These are phyloP conservation scores for Candida anglica DNA, from an alignment of 805 yeast genomes.

Conservation along the genomic window DNA sequence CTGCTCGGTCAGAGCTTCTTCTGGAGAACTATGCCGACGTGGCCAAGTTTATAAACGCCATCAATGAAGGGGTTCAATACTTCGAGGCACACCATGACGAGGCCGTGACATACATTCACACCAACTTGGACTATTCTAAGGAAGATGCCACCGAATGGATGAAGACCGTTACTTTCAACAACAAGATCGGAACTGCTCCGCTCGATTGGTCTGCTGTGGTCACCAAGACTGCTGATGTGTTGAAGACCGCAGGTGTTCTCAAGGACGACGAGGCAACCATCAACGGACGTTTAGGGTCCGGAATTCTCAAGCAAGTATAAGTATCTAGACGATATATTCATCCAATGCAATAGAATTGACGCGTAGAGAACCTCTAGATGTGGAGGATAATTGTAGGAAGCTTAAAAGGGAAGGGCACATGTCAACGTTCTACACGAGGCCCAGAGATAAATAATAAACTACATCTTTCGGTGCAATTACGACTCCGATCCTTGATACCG, in stretches of 20 bases:
- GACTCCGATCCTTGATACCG: too few relatives aligned
- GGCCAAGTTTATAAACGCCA: slow-evolving; percentile 44
- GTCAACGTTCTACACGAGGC: too few relatives aligned
- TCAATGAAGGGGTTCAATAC: slow-evolving; percentile 65
- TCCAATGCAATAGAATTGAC: too few relatives aligned
- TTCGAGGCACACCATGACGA: slow-evolving; percentile 60
- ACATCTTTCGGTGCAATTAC: too few relatives aligned
- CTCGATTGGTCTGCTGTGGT: slow-evolving; percentile 51
- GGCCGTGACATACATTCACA: slow-evolving; percentile 59
- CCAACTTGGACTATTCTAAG: slow-evolving; percentile 68
- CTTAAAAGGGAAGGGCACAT: too few relatives aligned
- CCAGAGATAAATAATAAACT: too few relatives aligned
- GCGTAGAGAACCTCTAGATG: too few relatives aligned
- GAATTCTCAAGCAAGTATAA: slow-evolving; percentile 10
- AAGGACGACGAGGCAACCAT: slow-evolving; percentile 24
- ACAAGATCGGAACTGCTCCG: slow-evolving; percentile 30
- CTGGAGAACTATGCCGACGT: slow-evolving; percentile 17
- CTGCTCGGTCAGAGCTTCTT: slow-evolving; percentile 42
- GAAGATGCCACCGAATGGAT: slow-evolving; percentile 83
- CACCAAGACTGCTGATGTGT: slow-evolving; percentile 50
- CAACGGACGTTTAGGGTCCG: slow-evolving; percentile 21
- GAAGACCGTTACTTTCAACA: slow-evolving; percentile 65
- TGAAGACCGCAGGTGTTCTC: slow-evolving; percentile 63
- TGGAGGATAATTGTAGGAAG: too few relatives aligned
- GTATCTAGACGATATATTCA: too few relatives aligned